phyloP scores from a whole-genome alignment of 1,139 yeast species.

The Geotrichum histeridarum region DNA sequence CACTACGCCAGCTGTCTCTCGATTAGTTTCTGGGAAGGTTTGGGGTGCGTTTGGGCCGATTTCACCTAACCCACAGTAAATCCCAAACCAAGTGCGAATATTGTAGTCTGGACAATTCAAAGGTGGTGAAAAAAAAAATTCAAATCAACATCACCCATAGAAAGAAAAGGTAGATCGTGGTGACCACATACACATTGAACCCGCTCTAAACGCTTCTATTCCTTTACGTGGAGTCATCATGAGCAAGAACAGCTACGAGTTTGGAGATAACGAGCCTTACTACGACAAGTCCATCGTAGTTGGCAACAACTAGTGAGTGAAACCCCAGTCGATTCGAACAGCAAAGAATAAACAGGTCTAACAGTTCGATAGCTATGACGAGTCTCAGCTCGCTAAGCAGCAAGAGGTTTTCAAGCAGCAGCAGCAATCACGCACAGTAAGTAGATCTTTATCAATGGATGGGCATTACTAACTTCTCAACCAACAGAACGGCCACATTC shows the following conservation, averaged over 20 bases:
- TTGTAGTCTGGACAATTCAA: too few relatives aligned
- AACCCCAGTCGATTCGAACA: not conserved
- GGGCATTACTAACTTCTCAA: not conserved
- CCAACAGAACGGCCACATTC: slow-evolving; percentile 32
- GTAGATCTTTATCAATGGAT: not conserved
- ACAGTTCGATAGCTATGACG: slow-evolving; percentile 27
- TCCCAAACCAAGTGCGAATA: not conserved
- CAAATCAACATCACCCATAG: too few relatives aligned
- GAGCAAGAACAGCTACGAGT: slow-evolving; percentile 16
- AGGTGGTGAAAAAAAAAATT: too few relatives aligned
- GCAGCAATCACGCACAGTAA: slow-evolving; percentile 25
- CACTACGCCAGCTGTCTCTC: too few relatives aligned
- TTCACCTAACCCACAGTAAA: not conserved
- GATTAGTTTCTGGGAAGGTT: too few relatives aligned
- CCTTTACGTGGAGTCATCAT: slow-evolving; percentile 2
- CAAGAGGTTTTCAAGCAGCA: slow-evolving; percentile 34
- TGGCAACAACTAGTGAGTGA: slow-evolving; percentile 21
- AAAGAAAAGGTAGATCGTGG: too few relatives aligned
- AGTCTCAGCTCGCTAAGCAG: slow-evolving; percentile 35
- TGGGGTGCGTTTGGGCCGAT: not conserved
- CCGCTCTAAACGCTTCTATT: not conserved
- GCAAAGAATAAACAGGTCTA: not conserved
- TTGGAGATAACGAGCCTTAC: slow-evolving; percentile 17
- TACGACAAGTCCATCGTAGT: slow-evolving; percentile 20
- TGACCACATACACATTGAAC: too few relatives aligned